Conservation (phyloP, 495 filamentous ascomycete species). For the Massariosphaeria phaeospora region DNA sequence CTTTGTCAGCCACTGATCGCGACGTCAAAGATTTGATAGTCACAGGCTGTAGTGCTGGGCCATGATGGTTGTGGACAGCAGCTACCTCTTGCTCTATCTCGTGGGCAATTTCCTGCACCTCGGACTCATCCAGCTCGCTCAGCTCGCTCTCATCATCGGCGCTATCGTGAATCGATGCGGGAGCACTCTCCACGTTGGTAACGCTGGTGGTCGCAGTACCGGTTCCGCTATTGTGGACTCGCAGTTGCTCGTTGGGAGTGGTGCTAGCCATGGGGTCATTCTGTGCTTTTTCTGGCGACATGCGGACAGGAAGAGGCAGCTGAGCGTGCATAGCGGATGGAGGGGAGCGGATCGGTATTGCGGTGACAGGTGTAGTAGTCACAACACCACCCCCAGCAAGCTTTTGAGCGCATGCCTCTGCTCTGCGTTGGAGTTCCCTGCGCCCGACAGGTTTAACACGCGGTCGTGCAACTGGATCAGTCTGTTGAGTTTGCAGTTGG, state of each 20-base stretch:
- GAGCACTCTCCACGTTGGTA: constrained; percentile 12
- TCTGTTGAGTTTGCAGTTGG: constrained; percentile 17
- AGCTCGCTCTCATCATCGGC: constrained; percentile 35
- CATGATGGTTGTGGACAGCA: background rate
- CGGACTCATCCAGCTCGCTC: constrained; percentile 31
- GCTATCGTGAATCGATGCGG: constrained; percentile 28
- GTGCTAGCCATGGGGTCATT: background rate
- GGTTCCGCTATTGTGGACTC: constrained; percentile 13
- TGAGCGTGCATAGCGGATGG: background rate
- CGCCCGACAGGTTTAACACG: constrained; percentile 59
- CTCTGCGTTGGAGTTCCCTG: constrained; percentile 58
- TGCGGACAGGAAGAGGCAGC: constrained; percentile 1
- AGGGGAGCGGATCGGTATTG: constrained; percentile 29
- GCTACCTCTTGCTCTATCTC: background rate
- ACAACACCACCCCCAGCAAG: constrained; percentile 15
- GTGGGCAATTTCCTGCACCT: constrained; percentile 20
- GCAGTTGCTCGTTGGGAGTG: constrained; percentile 5
- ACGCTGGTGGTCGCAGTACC: constrained; percentile 8
- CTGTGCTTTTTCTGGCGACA: constrained; percentile 6
- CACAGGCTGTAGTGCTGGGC: background rate
- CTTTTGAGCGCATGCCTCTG: constrained; percentile 53
- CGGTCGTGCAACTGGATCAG: constrained; percentile 15
- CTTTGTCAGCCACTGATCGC: constrained; percentile 12
- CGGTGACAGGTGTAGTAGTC: constrained; percentile 1
- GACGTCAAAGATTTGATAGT: constrained; percentile 7